phyloP scores from a whole-genome alignment of 257 asterid species.

The Coffea eugenioides region DNA sequence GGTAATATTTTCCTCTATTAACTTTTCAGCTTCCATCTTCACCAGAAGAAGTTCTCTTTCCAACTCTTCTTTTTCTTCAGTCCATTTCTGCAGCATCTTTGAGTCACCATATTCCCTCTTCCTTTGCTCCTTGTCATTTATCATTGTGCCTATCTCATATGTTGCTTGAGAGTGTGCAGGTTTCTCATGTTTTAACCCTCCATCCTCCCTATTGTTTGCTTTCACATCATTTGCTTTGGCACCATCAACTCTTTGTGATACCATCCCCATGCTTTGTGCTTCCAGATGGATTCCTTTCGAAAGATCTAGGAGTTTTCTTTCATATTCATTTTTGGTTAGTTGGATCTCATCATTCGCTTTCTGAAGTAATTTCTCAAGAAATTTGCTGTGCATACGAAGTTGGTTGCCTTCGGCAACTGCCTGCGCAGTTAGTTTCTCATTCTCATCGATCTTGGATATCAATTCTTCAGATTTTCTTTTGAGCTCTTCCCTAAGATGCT shows the following conservation, averaged over 20 bases:
- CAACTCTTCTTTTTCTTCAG: too few relatives aligned
- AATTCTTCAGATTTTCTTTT: slow-evolving; percentile 59
- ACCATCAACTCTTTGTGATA: background rate
- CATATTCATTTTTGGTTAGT: slow-evolving; percentile 37
- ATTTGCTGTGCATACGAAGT: slow-evolving; percentile 50
- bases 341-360: slow-evolving; percentile 51
- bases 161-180: too few relatives aligned
- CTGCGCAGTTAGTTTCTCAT: slow-evolving; percentile 50
- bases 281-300: background rate
- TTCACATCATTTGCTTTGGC: too few relatives aligned
- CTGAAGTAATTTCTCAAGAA: slow-evolving; percentile 59
- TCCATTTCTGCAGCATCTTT: too few relatives aligned
- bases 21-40: too few relatives aligned
- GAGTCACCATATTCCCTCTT: too few relatives aligned
- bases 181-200: too few relatives aligned
- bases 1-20: too few relatives aligned
- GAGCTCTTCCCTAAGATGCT: slow-evolving; percentile 66
- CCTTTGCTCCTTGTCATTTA: too few relatives aligned
- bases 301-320: slow-evolving; percentile 32
- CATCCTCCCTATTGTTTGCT: too few relatives aligned
- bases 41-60: too few relatives aligned
- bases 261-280: slow-evolving; percentile 18
- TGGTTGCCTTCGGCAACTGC: slow-evolving; percentile 59
- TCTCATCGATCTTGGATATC: slow-evolving; percentile 58
- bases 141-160: too few relatives aligned